Evolutionary conservation across 331 rosid species (phyloP), one percentile per base, ranked within the genome.

Genomic region (Malus hybrid): DNA sequence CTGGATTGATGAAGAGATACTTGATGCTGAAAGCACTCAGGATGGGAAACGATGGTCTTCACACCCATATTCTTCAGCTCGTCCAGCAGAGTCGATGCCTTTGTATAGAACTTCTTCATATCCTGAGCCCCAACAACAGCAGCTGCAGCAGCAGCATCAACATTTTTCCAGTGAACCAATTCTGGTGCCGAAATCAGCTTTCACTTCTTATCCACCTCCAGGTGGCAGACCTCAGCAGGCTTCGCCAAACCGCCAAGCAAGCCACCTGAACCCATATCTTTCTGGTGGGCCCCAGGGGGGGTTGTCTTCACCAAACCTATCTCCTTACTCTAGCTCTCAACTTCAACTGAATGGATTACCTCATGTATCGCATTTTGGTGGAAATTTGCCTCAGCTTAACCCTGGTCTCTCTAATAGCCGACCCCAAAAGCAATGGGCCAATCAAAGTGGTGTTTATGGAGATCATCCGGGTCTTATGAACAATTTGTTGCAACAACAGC

Each of bases 41-140:
- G 97, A 91, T 74, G 91, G 93, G 61, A 93, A 93, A 78, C 83
- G 88, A 69, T 93, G 98, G 98, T 93, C 96, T 68, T 91, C 98
- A n/a, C 97, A 88, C 79, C 97, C 93, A 0, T 85, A 80, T 80
- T 72, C 84, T 70, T 79, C 90, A 73, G 84, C 85, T 48, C 80
- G 76, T 68, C 71, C 82, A 19, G 50, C 74, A 62, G 95, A 91
- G 39, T 75, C 91, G 3, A 86, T 84, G 64, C 80, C 90, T 76
- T 80, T 93, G 90, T 87, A 88, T 79, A 87, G 97, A 89, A 82
- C 98, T 29, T 88, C 97, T 54, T 89, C 98, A 33, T 91, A 91
- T 87, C 96, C 98, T 64, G 98, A 91, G 14, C 77, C 77, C 62
- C 77, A 65, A 46, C 92, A 85, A 82, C 92, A 75, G 32, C 98